These are phyloP conservation scores for Lichtheimia ornata DNA, from an alignment of 371 early-diverging fungal genomes.

Conservation along the genomic window DNA sequence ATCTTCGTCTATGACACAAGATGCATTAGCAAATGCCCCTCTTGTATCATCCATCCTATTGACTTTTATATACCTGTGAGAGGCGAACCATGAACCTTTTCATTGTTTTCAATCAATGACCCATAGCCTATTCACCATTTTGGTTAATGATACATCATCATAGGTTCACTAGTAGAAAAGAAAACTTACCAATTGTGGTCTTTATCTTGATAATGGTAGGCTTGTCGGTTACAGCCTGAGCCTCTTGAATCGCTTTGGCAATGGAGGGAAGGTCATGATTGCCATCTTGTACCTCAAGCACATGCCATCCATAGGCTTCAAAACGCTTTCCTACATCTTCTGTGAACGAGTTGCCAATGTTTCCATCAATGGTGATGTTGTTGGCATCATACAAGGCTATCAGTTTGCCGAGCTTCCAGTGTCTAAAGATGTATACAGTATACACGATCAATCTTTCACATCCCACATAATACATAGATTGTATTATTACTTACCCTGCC, in stretches of 20 bases:
- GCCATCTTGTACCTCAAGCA: conserved; percentile 79
- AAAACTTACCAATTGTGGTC: conserved; percentile 77
- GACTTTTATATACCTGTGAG: conserved; percentile 53
- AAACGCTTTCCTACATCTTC: conserved; percentile 93
- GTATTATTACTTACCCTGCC: conserved; percentile 68
- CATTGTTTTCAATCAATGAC: conserved; percentile 75
- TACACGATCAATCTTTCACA: conserved; percentile 15
- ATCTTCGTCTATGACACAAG: conserved; percentile 67
- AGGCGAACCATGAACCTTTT: conserved; percentile 86
- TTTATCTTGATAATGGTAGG: conserved; percentile 86
- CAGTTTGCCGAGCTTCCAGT: conserved; percentile 91
- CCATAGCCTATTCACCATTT: not conserved
- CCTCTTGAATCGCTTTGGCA: conserved; percentile 71
- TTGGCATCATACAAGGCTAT: conserved; percentile 97
- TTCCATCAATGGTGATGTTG: conserved; percentile 95
- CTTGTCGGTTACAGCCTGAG: conserved; percentile 83
- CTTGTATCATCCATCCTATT: not conserved
- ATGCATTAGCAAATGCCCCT: no score
- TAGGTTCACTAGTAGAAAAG: no score
- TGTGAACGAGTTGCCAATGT: conserved; percentile 87
- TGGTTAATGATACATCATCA: not conserved
- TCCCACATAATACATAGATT: conserved; percentile 50
- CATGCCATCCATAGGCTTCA: conserved; percentile 95
- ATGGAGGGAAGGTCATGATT: conserved; percentile 78
- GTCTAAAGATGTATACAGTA: conserved; percentile 47